These are phyloP conservation scores for Fusarium sp. DNA, from an alignment of 2,329 filamentous ascomycete genomes.

Conservation along the genomic window DNA sequence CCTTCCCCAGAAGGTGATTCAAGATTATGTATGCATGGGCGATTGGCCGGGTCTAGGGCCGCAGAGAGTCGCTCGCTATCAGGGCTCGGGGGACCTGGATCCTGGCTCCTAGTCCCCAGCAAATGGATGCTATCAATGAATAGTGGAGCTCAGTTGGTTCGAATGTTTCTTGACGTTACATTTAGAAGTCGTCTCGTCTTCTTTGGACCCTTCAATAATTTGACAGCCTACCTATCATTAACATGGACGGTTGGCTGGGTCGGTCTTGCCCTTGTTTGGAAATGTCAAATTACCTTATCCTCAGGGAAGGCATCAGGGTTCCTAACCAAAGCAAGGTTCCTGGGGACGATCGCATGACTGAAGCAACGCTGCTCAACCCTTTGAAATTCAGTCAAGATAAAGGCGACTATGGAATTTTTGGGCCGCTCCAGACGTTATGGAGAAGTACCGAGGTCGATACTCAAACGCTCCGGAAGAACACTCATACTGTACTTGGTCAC, in stretches of 20 bases:
- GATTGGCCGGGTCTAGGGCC: slow-evolving; percentile 48
- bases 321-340: slow-evolving; percentile 13
- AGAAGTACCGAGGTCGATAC: slow-evolving; percentile 4
- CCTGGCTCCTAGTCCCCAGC: not conserved
- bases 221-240: slow-evolving; percentile 38
- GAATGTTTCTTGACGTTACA: slow-evolving; percentile 38
- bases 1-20: slow-evolving; percentile 39
- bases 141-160: not conserved
- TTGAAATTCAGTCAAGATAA: slow-evolving; percentile 14
- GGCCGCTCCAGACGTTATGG: slow-evolving; percentile 7
- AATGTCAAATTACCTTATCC: slow-evolving; percentile 35
- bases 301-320: slow-evolving; percentile 10
- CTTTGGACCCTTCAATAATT: slow-evolving; percentile 27
- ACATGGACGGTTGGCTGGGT: slow-evolving; percentile 32
- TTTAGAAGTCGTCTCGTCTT: slow-evolving; percentile 39
- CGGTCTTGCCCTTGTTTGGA: slow-evolving; percentile 29
- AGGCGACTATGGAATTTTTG: not conserved
- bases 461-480: not conserved
- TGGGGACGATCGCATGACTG: slow-evolving; percentile 31
- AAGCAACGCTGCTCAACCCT: slow-evolving; percentile 34
- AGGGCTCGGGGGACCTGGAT: slow-evolving; percentile 12
- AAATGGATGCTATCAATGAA: slow-evolving; percentile 9
- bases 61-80: slow-evolving; percentile 35
- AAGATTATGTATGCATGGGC: slow-evolving; percentile 4
- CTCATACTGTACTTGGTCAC: not conserved